These are phyloP conservation scores for Metarhizium sp. DNA, from an alignment of 2,329 filamentous ascomycete species.

Conservation along the genomic window DNA sequence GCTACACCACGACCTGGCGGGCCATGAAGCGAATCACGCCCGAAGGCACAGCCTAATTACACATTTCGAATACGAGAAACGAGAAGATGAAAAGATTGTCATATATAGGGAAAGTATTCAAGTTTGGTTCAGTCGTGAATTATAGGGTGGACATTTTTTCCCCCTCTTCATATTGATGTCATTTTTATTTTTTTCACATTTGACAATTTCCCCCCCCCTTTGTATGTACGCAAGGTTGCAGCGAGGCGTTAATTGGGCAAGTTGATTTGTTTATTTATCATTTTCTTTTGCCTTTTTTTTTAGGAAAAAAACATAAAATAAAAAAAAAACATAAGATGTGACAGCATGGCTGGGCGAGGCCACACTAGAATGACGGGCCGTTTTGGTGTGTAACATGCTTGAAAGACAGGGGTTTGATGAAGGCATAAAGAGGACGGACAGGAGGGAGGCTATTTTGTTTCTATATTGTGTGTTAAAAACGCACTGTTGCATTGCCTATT, in stretches of 20 bases:
- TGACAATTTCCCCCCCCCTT: slow-evolving; percentile 1
- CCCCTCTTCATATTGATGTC: slow-evolving; percentile 2
- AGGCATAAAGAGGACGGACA: background rate
- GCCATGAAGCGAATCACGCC: slow-evolving; percentile 10
- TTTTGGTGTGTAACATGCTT: background rate
- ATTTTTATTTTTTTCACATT: slow-evolving; percentile 5
- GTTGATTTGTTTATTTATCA: background rate
- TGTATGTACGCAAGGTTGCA: slow-evolving; percentile 12
- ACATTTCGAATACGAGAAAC: background rate
- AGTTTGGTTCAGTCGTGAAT: background rate
- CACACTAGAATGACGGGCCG: background rate
- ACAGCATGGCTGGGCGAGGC: background rate
- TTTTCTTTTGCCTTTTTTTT: background rate
- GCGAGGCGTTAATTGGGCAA: slow-evolving; percentile 12
- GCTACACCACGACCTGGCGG: slow-evolving; percentile 29
- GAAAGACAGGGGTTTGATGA: background rate
- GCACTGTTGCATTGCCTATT: background rate
- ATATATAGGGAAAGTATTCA: background rate
- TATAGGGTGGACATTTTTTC: background rate
- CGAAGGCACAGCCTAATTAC: background rate
- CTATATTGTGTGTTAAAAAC: background rate
- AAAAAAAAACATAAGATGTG: too few species aligned
- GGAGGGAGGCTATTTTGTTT: background rate
- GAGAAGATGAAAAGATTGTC: background rate
- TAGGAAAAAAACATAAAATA: too few species aligned